A percentile compares a stretch with the other conserved stretches of the same genome.
These are phyloP conservation scores for Plasmodium vivax DNA, from an alignment of 169 alveolate genomes.

Conservation along the genomic window DNA sequence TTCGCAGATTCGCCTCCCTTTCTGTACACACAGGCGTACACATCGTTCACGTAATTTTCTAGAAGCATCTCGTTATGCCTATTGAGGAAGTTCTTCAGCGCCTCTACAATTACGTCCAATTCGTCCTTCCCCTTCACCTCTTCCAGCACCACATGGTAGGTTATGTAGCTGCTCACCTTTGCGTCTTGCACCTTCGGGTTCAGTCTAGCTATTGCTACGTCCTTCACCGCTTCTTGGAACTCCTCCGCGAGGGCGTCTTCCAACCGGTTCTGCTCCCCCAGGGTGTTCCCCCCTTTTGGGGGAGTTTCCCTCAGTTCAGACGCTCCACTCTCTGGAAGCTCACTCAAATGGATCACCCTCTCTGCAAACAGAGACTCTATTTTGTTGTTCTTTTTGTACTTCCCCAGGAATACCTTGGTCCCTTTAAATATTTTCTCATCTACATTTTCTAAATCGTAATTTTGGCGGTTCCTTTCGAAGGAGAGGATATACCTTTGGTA, in stretches of 20 bases:
- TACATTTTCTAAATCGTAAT: constrained; percentile 44
- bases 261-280: background rate
- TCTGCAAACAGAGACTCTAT: constrained; percentile 52
- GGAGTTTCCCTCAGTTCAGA: background rate
- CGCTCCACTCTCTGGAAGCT: background rate
- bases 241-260: background rate
- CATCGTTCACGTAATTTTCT: constrained; percentile 64
- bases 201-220: constrained; percentile 23
- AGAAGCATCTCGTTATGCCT: constrained; percentile 33
- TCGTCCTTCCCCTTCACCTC: background rate
- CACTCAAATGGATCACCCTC: constrained; percentile 15
- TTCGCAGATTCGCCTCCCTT: background rate
- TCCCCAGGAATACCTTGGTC: constrained; percentile 47
- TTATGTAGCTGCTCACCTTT: constrained; percentile 49
- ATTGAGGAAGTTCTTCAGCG: constrained; percentile 15
- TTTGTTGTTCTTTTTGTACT: constrained; percentile 20
- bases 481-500: constrained; percentile 36
- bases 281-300: background rate
- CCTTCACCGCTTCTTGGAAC: constrained; percentile 38
- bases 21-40: constrained; percentile 15
- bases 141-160: constrained; percentile 8
- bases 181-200: constrained; percentile 11
- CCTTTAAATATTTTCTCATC: constrained; percentile 17
- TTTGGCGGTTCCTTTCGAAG: constrained; percentile 4
- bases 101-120: background rate